Base-by-base conservation (phyloP, 202 grass and related monocot genomes). In the Panicum virgatum region DNA sequence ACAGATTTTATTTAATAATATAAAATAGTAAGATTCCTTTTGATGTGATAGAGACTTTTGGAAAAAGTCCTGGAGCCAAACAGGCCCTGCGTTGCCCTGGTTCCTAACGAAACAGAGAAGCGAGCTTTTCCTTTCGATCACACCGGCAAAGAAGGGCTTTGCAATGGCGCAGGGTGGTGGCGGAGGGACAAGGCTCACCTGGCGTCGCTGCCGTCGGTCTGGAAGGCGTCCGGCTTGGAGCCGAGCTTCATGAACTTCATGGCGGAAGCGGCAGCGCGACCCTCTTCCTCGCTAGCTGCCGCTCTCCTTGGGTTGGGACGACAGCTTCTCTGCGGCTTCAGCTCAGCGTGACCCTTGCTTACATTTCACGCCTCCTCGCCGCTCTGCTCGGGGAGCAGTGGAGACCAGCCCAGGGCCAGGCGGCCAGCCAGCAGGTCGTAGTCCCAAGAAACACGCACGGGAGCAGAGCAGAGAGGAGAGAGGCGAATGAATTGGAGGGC, bases 241-340 rank as follows among this genome's bases (percentile, higher is more conserved):
- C 96, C 96, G 59, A 96, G 89, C 87, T 96, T 99, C 96, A 99
- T 99, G 85, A 99, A 99, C 92, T 99, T 99, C 96, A 99, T 96
- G 77, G 65, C 42, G 81, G 47, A 37, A 29, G 39, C 0, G 14
- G 61, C 54, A 42, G 12, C 12, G 46, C 46, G 3, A 5, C 10
- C 5, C 5, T 10, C 19, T 19, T 7, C 69, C 18, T 34, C 34
- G 7, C 19, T 25, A 6, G 9, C 54, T 27, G 3, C 32, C 48
- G 3, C 12, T 75, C 56, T 16, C 57, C 12, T 48, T 57, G 32
- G 26, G 7, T 48, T 57, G 32, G 26, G 7, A 18, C 78, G 78
- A 85, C 82, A 88, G 32, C 88, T 72, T 66, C 73, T 73, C 42
- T 82, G 88, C 50, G 3, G 69, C 77, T 89, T 86, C 76, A 64